These are phyloP conservation scores for Penicillium paneum DNA, from an alignment of 2,329 filamentous ascomycete species.

Conservation along the genomic window DNA sequence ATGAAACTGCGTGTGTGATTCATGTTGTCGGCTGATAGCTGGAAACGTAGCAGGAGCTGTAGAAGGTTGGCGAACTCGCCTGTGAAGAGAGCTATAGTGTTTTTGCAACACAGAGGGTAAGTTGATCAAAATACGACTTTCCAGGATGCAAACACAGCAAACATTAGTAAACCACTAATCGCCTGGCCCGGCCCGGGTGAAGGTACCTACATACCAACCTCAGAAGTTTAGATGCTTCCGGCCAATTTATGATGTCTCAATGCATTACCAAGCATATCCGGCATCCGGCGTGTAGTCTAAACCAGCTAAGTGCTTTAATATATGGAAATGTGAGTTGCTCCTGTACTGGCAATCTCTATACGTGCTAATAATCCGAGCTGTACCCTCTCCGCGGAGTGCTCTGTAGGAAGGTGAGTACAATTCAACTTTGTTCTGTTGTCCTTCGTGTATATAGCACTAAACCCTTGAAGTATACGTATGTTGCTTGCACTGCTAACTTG, in stretches of 20 bases:
- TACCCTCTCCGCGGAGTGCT: background rate
- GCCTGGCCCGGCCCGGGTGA: no score
- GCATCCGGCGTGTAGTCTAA: background rate
- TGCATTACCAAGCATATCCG: background rate
- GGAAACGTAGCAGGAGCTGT: background rate
- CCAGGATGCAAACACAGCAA: conserved; percentile 2
- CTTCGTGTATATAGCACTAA: background rate
- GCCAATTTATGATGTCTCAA: background rate
- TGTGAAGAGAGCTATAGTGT: background rate
- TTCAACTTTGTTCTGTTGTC: background rate
- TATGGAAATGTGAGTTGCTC: background rate
- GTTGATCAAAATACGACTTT: background rate
- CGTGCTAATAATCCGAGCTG: background rate
- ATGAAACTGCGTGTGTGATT: conserved; percentile 34
- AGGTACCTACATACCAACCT: background rate
- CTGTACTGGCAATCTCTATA: background rate
- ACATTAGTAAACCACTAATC: background rate
- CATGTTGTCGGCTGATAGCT: conserved; percentile 20
- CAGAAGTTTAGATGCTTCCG: background rate
- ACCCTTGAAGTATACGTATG: background rate
- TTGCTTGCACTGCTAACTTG: background rate
- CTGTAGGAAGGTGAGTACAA: no score
- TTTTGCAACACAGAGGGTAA: background rate
- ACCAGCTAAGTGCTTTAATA: background rate
- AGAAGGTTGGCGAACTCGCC: background rate